Percentiles rank a stretch among this genome's conserved stretches.
Conservation (phyloP, 768 basidiomycete genomes). For the Russula earlei region DNA sequence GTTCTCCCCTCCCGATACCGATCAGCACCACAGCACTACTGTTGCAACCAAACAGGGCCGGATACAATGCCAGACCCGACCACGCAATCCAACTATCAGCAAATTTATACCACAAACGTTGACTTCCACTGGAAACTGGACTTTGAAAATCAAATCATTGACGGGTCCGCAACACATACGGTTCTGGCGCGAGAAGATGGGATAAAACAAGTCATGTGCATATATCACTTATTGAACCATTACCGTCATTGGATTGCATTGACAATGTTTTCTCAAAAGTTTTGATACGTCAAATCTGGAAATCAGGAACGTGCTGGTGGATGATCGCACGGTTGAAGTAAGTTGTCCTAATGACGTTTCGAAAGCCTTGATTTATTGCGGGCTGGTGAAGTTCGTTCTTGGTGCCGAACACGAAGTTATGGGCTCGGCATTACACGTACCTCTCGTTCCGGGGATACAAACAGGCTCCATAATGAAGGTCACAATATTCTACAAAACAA, state of each 20-base stretch:
- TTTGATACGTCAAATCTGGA: conserved; percentile 71
- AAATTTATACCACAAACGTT: conserved; percentile 57
- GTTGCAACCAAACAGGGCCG: too few species aligned
- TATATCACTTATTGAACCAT: conserved; percentile 19
- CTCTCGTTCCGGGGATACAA: conserved; percentile 22
- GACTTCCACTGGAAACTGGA: conserved; percentile 73
- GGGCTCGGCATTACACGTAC: conserved; percentile 34
- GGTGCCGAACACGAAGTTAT: conserved; percentile 28
- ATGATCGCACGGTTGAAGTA: conserved; percentile 40
- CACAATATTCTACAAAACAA: conserved; percentile 37
- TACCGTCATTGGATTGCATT: neutral
- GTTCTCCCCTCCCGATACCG: too few species aligned
- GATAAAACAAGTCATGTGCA: conserved; percentile 51
- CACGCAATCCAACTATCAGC: conserved; percentile 71
- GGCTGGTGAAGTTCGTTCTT: conserved; percentile 24
- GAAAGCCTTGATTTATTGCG: neutral
- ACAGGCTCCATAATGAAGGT: conserved; percentile 31
- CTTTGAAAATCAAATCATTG: conserved; percentile 50
- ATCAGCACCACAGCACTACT: too few species aligned
- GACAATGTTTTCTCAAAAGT: conserved; percentile 26
- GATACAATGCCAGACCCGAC: conserved; percentile 44
- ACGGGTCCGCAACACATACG: conserved; percentile 56
- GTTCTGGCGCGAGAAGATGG: conserved; percentile 45
- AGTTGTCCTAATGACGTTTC: conserved; percentile 19
- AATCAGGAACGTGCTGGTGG: conserved; percentile 45